These are phyloP conservation scores for Apiospora saccharicola DNA, from an alignment of 2,329 filamentous ascomycete genomes.

Conservation along the genomic window DNA sequence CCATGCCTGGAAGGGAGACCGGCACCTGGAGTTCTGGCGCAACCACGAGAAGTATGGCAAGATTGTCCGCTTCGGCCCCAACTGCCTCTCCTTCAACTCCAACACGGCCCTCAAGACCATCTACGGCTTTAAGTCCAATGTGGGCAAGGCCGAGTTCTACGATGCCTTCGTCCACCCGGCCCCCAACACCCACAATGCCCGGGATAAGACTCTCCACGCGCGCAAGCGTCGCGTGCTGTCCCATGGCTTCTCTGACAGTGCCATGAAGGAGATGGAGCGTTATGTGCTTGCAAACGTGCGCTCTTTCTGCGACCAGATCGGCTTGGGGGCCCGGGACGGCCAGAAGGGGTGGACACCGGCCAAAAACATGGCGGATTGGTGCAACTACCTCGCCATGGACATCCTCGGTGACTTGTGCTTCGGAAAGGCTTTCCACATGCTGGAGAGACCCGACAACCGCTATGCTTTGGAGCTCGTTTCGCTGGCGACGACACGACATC, in stretches of 20 bases:
- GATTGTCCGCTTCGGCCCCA: conserved; percentile 81
- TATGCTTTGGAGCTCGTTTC: conserved; percentile 73
- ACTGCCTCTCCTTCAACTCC: conserved; percentile 80
- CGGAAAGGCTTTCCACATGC: conserved; percentile 69
- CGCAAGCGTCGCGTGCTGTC: conserved; percentile 75
- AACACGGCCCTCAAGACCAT: conserved; percentile 71
- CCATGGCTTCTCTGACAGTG: conserved; percentile 74
- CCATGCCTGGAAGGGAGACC: conserved; percentile 76
- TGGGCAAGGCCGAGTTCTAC: conserved; percentile 76
- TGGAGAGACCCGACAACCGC: conserved; percentile 65
- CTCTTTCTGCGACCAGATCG: conserved; percentile 69
- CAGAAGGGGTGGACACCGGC: conserved; percentile 64
- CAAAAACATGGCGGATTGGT: conserved; percentile 70
- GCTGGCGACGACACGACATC: conserved; percentile 71
- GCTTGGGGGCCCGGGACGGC: conserved; percentile 48
- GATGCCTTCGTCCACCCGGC: conserved; percentile 75
- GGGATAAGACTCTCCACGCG: conserved; percentile 73
- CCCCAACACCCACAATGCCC: conserved; percentile 76
- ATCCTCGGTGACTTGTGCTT: conserved; percentile 68
- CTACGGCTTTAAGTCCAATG: conserved; percentile 69
- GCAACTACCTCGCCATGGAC: conserved; percentile 68
- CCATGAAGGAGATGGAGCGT: conserved; percentile 72
- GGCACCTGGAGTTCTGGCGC: conserved; percentile 75
- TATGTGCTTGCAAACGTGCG: conserved; percentile 72
- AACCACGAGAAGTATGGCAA: conserved; percentile 75